phyloP scores from a whole-genome alignment of 1,284 basidiomycete genomes.

The Melampsora larici-populina region DNA sequence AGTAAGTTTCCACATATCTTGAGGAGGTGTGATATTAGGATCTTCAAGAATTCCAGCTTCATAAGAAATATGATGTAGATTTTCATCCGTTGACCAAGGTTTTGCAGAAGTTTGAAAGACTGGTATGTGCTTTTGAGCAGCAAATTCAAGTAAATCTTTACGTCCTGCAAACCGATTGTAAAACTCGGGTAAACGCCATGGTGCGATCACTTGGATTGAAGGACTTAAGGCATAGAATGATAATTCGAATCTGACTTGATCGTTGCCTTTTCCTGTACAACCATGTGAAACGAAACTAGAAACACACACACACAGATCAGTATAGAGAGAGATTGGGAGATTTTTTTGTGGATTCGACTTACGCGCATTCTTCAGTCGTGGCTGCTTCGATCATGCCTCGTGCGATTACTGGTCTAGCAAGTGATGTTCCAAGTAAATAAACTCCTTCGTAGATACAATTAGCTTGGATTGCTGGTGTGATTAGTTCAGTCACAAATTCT shows the following conservation, averaged over 20 bases:
- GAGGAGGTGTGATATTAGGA: slow-evolving; percentile 87
- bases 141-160: slow-evolving; percentile 84
- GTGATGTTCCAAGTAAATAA: slow-evolving; percentile 95
- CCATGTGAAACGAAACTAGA: slow-evolving; percentile 89
- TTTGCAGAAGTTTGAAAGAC: slow-evolving; percentile 93
- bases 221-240: slow-evolving; percentile 99
- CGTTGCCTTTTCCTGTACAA: slow-evolving; percentile 98
- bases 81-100: slow-evolving; percentile 97
- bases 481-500: slow-evolving; percentile 93
- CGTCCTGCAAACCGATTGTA: slow-evolving; percentile 97
- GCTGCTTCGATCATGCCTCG: slow-evolving; percentile 97
- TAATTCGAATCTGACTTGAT: slow-evolving; percentile 98
- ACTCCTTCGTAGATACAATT: slow-evolving; percentile 99
- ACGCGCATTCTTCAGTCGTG: slow-evolving; percentile 88
- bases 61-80: slow-evolving; percentile 99
- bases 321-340: not conserved
- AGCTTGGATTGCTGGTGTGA: slow-evolving; percentile 93
- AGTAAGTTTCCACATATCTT: slow-evolving; percentile 99
- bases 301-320: not conserved
- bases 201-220: slow-evolving; percentile 97
- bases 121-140: slow-evolving; percentile 82
- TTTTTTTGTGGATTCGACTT: slow-evolving; percentile 49
- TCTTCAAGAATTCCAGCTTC: slow-evolving; percentile 98
- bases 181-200: slow-evolving; percentile 94
- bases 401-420: slow-evolving; percentile 96